Conservation (phyloP, 257 asterid genomes). For the Vinca minor region DNA sequence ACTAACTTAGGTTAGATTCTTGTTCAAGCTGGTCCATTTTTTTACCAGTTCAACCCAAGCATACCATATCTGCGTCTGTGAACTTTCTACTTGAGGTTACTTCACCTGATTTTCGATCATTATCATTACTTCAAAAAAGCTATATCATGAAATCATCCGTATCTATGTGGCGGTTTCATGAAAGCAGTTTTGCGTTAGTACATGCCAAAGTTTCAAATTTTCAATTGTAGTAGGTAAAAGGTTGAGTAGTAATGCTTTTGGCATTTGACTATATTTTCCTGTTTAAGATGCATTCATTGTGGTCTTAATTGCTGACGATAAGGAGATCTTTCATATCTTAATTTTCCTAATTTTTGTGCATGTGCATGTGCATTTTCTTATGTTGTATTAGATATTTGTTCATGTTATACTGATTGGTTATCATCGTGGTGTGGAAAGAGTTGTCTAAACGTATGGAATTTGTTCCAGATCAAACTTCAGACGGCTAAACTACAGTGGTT, state of each 20-base stretch:
- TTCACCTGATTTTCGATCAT: not conserved
- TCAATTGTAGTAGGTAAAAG: not conserved
- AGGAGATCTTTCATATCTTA: not conserved
- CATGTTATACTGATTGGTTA: not conserved
- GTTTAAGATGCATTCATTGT: not conserved
- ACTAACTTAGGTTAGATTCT: not conserved
- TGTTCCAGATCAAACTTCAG: constrained; percentile 70
- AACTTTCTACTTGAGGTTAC: not conserved
- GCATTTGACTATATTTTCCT: not conserved
- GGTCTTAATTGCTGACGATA: not conserved
- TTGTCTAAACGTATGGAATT: not conserved
- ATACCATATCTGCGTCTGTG: not conserved
- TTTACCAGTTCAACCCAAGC: not conserved
- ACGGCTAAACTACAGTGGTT: constrained; percentile 71
- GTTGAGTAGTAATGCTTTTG: not conserved
- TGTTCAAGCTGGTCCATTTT: not conserved
- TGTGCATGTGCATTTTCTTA: not conserved
- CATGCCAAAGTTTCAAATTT: not conserved
- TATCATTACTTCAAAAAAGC: not conserved
- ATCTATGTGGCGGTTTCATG: no score
- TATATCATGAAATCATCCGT: constrained; percentile 1
- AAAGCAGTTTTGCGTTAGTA: not conserved
- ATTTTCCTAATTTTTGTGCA: not conserved
- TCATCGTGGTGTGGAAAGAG: not conserved
- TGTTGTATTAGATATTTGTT: no score